Evolutionary conservation across 306 rosid species (phyloP), one percentile per base, ranked within the genome.

Genomic region (Arachis stenosperma): DNA sequence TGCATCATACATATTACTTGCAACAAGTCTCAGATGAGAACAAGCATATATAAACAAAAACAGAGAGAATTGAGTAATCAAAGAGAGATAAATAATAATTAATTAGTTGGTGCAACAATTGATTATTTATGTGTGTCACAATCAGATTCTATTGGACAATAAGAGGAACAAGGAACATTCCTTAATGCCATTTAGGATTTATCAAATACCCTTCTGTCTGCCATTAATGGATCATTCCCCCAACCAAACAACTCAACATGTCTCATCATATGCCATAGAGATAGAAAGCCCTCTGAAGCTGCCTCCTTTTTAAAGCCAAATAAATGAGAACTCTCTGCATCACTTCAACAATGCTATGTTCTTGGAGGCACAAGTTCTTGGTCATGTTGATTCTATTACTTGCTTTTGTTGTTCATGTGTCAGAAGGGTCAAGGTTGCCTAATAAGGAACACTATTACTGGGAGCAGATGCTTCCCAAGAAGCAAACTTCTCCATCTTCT

Each of bases 381-480:
- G 50, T 90, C 80, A 75, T 93, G 40, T 77, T 93, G 40, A 61
- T 79, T 50, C 78, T 90, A 60, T 58, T 87, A 60, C 61, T 87
- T 55, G 67, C 82, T n/a, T 69, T 81, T 70, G 42, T 84, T 58
- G 73, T 89, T 82, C 55, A 33, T 33, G 37, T 85, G 53, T 83
- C 92, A 41, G 86, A 90, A 65, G 90, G 92, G 6, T 78, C 97
- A 70, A 90, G 98, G 65, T 47, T 87, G 27, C 96, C 96, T 0
- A 33, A 33, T 33, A 84, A 71, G 67, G 72, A 58, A 46, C 27
- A 22, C 27, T 80, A 46, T 33, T 80, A 46, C 22, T 93, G 90
- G 89, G 81, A 89, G 39, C 97, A 90, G 62, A 93, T 90, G 98
- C 82, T 93, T 77, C 98, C 97, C 0, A 93, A 93, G 93, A 90